Percentiles rank a stretch among this genome's conserved stretches.
Conservation (phyloP, 805 yeast genomes). For the Candida sakaeoensis region DNA sequence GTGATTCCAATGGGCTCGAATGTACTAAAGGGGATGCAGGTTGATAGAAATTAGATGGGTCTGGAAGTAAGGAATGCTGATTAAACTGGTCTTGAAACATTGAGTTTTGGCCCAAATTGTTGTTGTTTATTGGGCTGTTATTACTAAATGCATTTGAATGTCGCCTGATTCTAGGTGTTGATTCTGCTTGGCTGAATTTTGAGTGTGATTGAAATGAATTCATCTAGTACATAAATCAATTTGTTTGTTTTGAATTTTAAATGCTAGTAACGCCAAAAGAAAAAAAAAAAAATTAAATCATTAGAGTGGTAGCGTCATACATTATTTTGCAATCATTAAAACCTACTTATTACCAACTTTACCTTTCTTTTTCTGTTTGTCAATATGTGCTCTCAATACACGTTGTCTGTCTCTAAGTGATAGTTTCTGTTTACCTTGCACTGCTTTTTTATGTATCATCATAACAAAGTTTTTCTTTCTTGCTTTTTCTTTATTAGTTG, state of each 20-base stretch:
- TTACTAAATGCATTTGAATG: background rate
- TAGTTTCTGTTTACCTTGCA: slow-evolving; percentile 88
- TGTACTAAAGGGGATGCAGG: background rate
- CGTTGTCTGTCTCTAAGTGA: slow-evolving; percentile 89
- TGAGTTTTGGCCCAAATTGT: no score
- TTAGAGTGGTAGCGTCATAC: background rate
- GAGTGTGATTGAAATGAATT: slow-evolving; percentile 1
- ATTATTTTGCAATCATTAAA: background rate
- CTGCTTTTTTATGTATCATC: slow-evolving; percentile 95
- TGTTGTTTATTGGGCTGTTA: background rate
- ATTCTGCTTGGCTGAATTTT: background rate
- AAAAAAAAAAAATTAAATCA: background rate
- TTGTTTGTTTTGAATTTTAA: slow-evolving; percentile 5
- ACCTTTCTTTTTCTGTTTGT: slow-evolving; percentile 88
- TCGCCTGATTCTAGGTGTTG: slow-evolving; percentile 2
- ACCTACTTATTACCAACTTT: slow-evolving; percentile 4
- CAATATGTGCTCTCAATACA: slow-evolving; percentile 78
- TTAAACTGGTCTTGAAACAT: background rate
- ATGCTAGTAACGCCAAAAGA: background rate
- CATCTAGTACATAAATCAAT: background rate
- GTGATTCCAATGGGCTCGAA: background rate
- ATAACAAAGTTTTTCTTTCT: slow-evolving; percentile 98
- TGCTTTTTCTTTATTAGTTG: slow-evolving; percentile 94
- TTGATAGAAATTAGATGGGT: background rate
- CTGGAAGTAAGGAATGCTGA: background rate